These are phyloP conservation scores for Pseudognaphalium luteoalbum DNA, from an alignment of 129 eudicot species.

Conservation along the genomic window DNA sequence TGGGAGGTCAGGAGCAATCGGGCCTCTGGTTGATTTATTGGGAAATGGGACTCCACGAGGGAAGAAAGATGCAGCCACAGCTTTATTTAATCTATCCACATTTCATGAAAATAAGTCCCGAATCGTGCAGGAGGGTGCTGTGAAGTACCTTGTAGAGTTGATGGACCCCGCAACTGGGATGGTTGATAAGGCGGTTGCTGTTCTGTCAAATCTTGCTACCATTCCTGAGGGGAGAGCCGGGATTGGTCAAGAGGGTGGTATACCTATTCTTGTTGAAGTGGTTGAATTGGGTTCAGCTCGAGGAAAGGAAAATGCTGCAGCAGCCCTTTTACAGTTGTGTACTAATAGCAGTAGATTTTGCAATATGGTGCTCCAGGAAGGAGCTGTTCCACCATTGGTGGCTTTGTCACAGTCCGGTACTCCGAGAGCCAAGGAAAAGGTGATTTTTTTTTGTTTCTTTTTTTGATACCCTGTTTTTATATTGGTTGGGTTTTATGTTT, in stretches of 20 bases:
- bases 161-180: slow-evolving; percentile 96
- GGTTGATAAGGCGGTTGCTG: slow-evolving; percentile 96
- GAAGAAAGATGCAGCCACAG: slow-evolving; percentile 92
- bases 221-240: slow-evolving; percentile 75
- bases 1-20: slow-evolving; percentile 83
- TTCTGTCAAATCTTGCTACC: slow-evolving; percentile 84
- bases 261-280: slow-evolving; percentile 84
- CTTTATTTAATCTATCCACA: slow-evolving; percentile 79
- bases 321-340: slow-evolving; percentile 84
- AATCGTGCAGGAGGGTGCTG: slow-evolving; percentile 90
- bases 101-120: slow-evolving; percentile 72
- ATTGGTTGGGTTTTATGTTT: not conserved
- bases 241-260: slow-evolving; percentile 78
- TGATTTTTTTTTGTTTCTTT: slow-evolving; percentile 9
- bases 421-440: slow-evolving; percentile 90
- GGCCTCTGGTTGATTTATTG: slow-evolving; percentile 79
- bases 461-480: not conserved
- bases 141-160: slow-evolving; percentile 73
- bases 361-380: slow-evolving; percentile 75
- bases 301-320: slow-evolving; percentile 97
- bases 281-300: slow-evolving; percentile 90
- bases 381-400: slow-evolving; percentile 84
- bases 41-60: slow-evolving; percentile 89
- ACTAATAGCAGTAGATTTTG: slow-evolving; percentile 74
- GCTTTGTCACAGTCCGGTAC: slow-evolving; percentile 86